These are phyloP conservation scores for Salix brachista DNA, from an alignment of 345 rosid species.

Conservation along the genomic window DNA sequence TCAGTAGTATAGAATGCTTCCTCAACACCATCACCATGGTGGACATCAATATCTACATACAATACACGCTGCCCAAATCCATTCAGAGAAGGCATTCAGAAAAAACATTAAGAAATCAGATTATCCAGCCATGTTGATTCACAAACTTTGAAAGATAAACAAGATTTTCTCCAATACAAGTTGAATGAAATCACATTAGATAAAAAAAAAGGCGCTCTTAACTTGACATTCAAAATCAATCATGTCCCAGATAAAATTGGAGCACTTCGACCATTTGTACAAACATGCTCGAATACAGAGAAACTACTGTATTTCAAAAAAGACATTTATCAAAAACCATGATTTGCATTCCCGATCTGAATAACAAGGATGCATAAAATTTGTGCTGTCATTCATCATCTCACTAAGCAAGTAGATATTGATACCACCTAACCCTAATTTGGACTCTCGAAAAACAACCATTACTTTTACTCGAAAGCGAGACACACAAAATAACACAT, in stretches of 20 bases:
- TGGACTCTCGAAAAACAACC: neutral
- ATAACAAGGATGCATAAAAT: neutral
- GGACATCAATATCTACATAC: constrained; percentile 93
- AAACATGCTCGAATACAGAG: neutral
- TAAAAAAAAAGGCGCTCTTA: neutral
- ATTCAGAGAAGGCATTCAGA: constrained; percentile 18
- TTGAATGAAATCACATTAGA: neutral
- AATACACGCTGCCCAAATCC: constrained; percentile 68
- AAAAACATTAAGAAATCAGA: neutral
- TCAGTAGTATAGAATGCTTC: constrained; percentile 99
- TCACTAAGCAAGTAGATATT: neutral
- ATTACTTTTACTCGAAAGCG: neutral
- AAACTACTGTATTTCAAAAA: neutral
- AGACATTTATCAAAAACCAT: neutral
- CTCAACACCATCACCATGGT: constrained; percentile 98
- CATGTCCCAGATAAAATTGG: neutral
- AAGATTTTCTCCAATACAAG: neutral
- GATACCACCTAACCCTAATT: neutral
- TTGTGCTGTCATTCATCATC: neutral
- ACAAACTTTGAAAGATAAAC: neutral
- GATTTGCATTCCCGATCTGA: neutral
- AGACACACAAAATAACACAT: neutral
- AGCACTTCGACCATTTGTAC: neutral
- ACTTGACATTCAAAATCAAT: neutral
- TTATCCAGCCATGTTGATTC: neutral